A percentile compares a stretch with the other conserved stretches of the same genome.
Evolutionary conservation across 106 monocot species (phyloP).

Genomic region (Gastrodia elata): DNA sequence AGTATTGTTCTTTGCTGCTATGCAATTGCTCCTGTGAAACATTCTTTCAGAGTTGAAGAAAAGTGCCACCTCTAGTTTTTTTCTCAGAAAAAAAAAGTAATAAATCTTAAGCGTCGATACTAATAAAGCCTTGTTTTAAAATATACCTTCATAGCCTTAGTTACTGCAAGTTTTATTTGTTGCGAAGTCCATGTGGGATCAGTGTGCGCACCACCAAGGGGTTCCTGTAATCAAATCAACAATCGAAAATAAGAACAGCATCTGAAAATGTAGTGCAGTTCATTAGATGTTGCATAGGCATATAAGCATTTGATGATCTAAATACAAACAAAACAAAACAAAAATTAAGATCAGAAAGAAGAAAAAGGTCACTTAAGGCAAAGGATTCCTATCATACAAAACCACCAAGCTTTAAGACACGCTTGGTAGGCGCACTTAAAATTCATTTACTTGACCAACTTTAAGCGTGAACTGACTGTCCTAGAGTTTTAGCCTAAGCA

Average conservation of each 20-base stretch:
- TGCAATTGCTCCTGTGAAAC: too few relatives aligned
- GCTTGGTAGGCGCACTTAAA: too few relatives aligned
- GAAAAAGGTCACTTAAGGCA: neutral
- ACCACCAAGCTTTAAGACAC: too few relatives aligned
- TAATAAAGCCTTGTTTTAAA: neutral
- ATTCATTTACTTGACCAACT: too few relatives aligned
- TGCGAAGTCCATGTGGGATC: slow-evolving; percentile 83
- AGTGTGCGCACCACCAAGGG: slow-evolving; percentile 81
- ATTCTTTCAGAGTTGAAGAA: too few relatives aligned
- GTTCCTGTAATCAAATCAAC: slow-evolving; percentile 46
- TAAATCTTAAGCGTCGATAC: neutral
- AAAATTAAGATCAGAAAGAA: neutral
- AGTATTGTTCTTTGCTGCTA: too few relatives aligned
- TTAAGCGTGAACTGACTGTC: too few relatives aligned
- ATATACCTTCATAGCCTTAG: slow-evolving; percentile 52
- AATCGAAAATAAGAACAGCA: neutral
- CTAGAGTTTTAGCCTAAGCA: too few relatives aligned
- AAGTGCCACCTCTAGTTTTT: too few relatives aligned
- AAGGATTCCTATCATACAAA: too few relatives aligned
- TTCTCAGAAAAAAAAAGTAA: too few relatives aligned
- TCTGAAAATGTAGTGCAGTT: neutral
- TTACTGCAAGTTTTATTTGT: slow-evolving; percentile 60
- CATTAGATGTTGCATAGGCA: neutral
- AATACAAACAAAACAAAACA: neutral
- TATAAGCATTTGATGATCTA: neutral